Base-by-base conservation (phyloP, 352 stramenopile genomes). In the Phytophthora citrophthora region DNA sequence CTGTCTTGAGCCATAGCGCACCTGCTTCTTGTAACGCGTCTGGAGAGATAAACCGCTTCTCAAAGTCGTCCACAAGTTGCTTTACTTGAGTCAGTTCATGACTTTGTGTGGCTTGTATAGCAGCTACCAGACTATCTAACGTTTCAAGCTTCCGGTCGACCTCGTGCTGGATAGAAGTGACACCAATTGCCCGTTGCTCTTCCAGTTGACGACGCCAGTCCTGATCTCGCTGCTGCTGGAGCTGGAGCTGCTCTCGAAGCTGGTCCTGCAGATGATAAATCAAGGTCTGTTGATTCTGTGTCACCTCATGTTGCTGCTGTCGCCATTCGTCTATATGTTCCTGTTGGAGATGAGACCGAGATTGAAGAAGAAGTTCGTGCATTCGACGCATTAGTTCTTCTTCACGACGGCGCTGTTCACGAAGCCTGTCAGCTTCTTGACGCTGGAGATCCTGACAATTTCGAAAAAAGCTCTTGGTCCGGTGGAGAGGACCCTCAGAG, bases 391-490 rank as follows among this genome's bases (percentile, higher is more conserved):
- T 68, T 10, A 82, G 5, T 8, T 74, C 68, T 11, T 85, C 65
- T 41, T 88, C 76, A 8, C 59, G 41, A 1, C 52, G 56, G 2
- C 61, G 66, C 38, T 74, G 60, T 29, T 77, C 72, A 0, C 62
- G 64, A 24, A 74, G 48, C 2, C 77, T 65, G 2, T 51, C 65
- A n/a, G 78, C 68, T 39, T 88, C 76, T 6, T 59, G 63, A 2
- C 49, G 54, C 31, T 86, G 73, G 10, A 82, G 56, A 9, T 81
- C 63, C 23, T 85, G 77, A 46, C 83, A 77, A 47, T 68, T 76
- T 15, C 65, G 63, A 36, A 83, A 89, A 9, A 85, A 60, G 20
- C 74, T 83, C 44, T 75, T 77, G 26, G 15, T 68, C 36, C 70
- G 60, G 16, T 65, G 49, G 4, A 44, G 27, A 32, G 39, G 32